phyloP scores from a whole-genome alignment of 1,139 yeast genomes.

The Arxiozyma heterogenica region DNA sequence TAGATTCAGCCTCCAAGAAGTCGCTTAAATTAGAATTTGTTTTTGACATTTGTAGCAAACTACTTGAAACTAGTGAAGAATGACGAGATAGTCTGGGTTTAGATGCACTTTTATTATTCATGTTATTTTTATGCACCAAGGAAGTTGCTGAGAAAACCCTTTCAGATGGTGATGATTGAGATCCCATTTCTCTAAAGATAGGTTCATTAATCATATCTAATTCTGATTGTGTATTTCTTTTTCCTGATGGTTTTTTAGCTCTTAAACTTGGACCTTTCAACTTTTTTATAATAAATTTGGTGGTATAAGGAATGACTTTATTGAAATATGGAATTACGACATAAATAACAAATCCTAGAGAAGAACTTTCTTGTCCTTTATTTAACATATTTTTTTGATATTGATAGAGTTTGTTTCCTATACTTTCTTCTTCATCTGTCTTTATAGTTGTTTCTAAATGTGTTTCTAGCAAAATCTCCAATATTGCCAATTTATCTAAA shows the following conservation, averaged over 20 bases:
- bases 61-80: not conserved
- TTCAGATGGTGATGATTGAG: slow-evolving; percentile 1
- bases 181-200: not conserved
- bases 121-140: slow-evolving; percentile 1
- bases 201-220: not conserved
- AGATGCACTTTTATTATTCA: not conserved
- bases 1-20: slow-evolving; percentile 18
- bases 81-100: slow-evolving; percentile 3
- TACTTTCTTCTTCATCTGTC: slow-evolving; percentile 3
- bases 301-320: slow-evolving; percentile 40
- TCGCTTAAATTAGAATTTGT: slow-evolving; percentile 23
- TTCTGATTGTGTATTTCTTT: slow-evolving; percentile 2
- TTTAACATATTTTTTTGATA: slow-evolving; percentile 19
- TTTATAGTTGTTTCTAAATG: slow-evolving; percentile 19
- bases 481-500: slow-evolving; percentile 45
- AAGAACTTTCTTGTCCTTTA: slow-evolving; percentile 29
- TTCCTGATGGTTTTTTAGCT: slow-evolving; percentile 14
- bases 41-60: slow-evolving; percentile 6
- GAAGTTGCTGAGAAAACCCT: slow-evolving; percentile 1
- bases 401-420: slow-evolving; percentile 13
- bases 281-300: slow-evolving; percentile 41
- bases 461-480: slow-evolving; percentile 42
- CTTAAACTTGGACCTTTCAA: slow-evolving; percentile 41
- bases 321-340: slow-evolving; percentile 48
- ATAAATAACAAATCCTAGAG: slow-evolving; percentile 44